Evolutionary conservation across 2,329 filamentous ascomycete species (phyloP).

Genomic region (Pseudogymnoascus pannorum): DNA sequence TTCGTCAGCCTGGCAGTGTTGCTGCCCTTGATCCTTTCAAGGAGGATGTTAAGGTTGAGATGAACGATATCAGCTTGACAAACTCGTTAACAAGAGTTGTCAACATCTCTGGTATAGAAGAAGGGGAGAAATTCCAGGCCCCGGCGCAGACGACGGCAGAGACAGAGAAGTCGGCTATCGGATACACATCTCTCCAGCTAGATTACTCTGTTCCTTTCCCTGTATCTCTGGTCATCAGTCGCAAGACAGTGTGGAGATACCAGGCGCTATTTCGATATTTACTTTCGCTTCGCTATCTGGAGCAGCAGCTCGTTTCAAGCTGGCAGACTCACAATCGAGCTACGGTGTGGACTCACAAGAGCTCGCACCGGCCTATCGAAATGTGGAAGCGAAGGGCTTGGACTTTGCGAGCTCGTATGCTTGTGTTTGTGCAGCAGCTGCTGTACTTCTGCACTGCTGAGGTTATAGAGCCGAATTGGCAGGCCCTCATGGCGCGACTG

Average conservation of each 20-base stretch:
- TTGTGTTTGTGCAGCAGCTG: constrained; percentile 93
- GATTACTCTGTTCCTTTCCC: constrained; percentile 95
- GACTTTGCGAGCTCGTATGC: constrained; percentile 87
- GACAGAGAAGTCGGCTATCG: constrained; percentile 77
- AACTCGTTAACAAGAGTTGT: constrained; percentile 95
- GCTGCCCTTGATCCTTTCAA: constrained; percentile 95
- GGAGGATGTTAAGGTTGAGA: constrained; percentile 94
- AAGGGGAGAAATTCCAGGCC: constrained; percentile 73
- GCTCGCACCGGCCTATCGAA: constrained; percentile 66
- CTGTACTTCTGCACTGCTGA: constrained; percentile 96
- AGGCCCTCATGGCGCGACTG: constrained; percentile 81
- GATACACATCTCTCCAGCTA: constrained; percentile 87
- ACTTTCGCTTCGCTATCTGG: constrained; percentile 79
- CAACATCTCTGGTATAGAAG: constrained; percentile 90
- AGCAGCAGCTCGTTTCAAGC: constrained; percentile 75
- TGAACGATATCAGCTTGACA: constrained; percentile 89
- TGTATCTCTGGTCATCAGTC: constrained; percentile 87
- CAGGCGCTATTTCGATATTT: constrained; percentile 94
- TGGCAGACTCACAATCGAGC: constrained; percentile 88
- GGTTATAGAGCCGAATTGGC: constrained; percentile 97
- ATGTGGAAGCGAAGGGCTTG: constrained; percentile 90
- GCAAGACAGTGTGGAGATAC: constrained; percentile 94
- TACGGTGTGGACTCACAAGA: constrained; percentile 74
- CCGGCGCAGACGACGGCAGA: constrained; percentile 60
- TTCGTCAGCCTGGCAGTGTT: constrained; percentile 92